phyloP scores from a whole-genome alignment of 345 rosid species.

The Syzygium jambos region DNA sequence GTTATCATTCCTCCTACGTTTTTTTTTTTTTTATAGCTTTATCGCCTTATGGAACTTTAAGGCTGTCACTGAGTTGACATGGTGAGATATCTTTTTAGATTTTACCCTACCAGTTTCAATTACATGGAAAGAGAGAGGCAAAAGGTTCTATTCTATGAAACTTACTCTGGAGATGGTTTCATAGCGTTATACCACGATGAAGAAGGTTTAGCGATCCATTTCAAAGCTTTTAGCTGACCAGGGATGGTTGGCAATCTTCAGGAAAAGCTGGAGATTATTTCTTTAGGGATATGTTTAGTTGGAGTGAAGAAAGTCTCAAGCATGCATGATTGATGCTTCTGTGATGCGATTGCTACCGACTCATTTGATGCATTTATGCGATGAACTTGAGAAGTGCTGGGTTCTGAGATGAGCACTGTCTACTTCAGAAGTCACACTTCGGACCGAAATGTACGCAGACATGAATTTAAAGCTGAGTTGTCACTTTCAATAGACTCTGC shows the following conservation, averaged over 20 bases:
- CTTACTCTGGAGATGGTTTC: neutral
- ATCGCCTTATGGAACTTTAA: neutral
- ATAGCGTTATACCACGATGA: neutral
- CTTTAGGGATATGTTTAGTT: neutral
- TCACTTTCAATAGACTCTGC: neutral
- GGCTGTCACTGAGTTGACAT: neutral
- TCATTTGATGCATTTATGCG: neutral
- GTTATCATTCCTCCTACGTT: neutral
- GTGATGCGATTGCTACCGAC: neutral
- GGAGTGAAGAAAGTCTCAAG: neutral
- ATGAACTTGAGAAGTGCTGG: neutral
- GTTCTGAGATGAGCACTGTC: neutral
- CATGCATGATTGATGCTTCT: neutral
- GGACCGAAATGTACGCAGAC: neutral
- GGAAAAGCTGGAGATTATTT: neutral
- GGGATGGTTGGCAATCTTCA: neutral
- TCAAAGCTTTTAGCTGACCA: neutral
- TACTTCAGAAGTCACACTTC: neutral
- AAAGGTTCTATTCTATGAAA: neutral
- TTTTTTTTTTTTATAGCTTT: neutral
- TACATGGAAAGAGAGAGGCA: neutral
- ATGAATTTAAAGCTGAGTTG: neutral
- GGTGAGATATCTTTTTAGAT: neutral
- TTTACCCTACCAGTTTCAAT: neutral
- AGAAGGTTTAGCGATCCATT: neutral